Evolutionary conservation across 116 monocot species (phyloP).

Genomic region (Zostera marina): DNA sequence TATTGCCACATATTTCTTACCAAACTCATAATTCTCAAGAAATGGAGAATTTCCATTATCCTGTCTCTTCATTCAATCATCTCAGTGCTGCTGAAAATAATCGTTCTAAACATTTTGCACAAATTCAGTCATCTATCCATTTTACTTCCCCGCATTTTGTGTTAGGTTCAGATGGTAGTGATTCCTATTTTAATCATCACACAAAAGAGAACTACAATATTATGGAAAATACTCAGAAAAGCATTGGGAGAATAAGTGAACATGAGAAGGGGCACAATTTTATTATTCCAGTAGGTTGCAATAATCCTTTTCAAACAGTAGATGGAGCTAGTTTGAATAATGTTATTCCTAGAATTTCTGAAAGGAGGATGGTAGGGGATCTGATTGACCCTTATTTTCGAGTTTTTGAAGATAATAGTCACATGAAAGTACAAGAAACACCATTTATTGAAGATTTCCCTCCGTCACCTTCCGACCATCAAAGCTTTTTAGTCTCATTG

Average conservation of each 20-base stretch:
- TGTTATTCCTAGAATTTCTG: neutral
- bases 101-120: neutral
- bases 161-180: neutral
- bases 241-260: neutral
- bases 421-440: conserved; percentile 11
- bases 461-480: conserved; percentile 68
- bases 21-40: neutral
- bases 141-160: neutral
- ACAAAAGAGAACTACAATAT: neutral
- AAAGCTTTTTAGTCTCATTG: conserved; percentile 85
- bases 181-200: neutral
- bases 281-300: neutral
- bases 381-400: neutral
- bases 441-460: conserved; percentile 38
- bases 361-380: neutral
- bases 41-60: neutral
- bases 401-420: neutral
- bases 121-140: neutral
- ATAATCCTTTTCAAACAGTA: neutral
- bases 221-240: neutral
- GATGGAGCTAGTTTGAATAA: too few species aligned
- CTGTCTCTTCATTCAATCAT: conserved; percentile 11
- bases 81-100: conserved; percentile 6
- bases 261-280: neutral
- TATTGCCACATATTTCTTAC: conserved; percentile 5